Conservation (phyloP, 331 rosid genomes). For the Telfairia occidentalis region DNA sequence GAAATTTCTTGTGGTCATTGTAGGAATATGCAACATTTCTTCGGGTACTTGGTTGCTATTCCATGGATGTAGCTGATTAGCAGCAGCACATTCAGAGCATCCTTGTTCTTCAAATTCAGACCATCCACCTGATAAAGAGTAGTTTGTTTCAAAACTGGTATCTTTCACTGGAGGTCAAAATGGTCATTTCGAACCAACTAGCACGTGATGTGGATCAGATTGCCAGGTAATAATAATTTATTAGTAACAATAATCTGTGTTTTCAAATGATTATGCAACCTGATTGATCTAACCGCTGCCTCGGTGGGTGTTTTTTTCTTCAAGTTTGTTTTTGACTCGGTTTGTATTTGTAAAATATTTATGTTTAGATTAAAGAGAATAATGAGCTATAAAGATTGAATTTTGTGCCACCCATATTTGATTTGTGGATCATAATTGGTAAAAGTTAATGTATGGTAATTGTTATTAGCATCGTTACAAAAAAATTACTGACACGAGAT, state of each 20-base stretch:
- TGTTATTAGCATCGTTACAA: no score
- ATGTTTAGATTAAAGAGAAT: no score
- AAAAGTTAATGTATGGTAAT: no score
- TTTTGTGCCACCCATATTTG: no score
- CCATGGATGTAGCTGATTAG: constrained; percentile 35
- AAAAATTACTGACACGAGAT: no score
- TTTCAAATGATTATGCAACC: not conserved
- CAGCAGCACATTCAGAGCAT: not conserved
- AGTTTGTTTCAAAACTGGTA: not conserved
- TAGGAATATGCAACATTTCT: constrained; percentile 73
- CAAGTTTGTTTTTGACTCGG: no score
- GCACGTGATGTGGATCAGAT: not conserved
- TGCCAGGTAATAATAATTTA: not conserved
- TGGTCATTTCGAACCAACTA: not conserved
- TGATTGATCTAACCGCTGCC: no score
- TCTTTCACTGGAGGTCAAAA: not conserved
- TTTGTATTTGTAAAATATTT: no score
- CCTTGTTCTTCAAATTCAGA: not conserved
- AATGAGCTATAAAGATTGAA: no score
- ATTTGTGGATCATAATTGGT: no score
- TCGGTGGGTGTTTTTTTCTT: no score
- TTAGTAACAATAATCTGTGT: not conserved
- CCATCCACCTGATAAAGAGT: not conserved
- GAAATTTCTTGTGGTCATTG: not conserved
- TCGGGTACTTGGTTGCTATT: constrained; percentile 77